Percentiles rank a stretch among this genome's conserved stretches.
phyloP scores from a whole-genome alignment of 2,329 filamentous ascomycete genomes.

The Leptographium radiaticola region DNA sequence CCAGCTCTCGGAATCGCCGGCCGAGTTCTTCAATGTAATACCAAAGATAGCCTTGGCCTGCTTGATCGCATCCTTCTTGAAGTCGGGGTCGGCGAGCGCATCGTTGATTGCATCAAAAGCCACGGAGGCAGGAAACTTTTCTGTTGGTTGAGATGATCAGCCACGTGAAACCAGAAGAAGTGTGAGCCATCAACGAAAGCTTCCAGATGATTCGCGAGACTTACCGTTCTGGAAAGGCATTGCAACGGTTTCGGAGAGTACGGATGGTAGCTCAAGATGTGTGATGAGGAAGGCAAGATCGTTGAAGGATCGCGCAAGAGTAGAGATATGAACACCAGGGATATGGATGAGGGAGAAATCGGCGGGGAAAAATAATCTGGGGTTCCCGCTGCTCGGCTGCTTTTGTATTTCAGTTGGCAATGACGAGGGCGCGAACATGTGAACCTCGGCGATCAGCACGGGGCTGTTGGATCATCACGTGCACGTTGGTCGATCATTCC shows the following conservation, averaged over 20 bases:
- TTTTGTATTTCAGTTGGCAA: neutral
- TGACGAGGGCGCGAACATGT: conserved; percentile 3
- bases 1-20: conserved; percentile 74
- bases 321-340: neutral
- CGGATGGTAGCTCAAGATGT: neutral
- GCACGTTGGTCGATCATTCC: neutral
- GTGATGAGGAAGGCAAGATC: neutral
- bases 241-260: neutral
- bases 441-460: conserved; percentile 6
- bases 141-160: conserved; percentile 24
- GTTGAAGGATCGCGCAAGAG: neutral
- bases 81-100: conserved; percentile 56
- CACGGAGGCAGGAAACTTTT: conserved; percentile 75
- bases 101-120: conserved; percentile 82
- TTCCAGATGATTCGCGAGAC: neutral
- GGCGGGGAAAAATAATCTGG: neutral
- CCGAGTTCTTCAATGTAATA: conserved; percentile 82
- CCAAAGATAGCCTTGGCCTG: conserved; percentile 77
- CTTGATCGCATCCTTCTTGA: conserved; percentile 75
- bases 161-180: no score
- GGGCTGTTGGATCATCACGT: neutral
- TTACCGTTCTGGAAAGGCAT: conserved; percentile 11
- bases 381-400: neutral
- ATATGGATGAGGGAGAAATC: neutral
- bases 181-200: no score